Conservation (phyloP, 345 rosid genomes). For the Lepidium aucheri region DNA sequence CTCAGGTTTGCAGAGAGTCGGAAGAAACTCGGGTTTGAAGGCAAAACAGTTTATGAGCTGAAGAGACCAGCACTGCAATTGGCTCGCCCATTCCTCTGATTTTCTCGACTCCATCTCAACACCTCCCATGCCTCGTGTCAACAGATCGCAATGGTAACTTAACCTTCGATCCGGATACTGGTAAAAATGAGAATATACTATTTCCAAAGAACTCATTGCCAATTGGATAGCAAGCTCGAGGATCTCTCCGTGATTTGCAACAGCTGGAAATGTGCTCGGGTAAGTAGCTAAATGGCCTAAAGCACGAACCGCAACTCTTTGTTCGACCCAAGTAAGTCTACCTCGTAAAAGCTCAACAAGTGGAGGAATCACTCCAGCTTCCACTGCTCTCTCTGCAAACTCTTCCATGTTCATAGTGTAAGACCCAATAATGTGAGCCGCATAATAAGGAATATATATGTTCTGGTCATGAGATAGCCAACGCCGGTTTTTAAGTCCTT, state of each 20-base stretch:
- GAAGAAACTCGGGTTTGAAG: constrained; percentile 96
- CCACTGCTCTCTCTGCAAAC: constrained; percentile 76
- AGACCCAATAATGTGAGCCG: constrained; percentile 96
- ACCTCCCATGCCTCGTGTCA: constrained; percentile 99
- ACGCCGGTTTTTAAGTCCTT: constrained; percentile 86
- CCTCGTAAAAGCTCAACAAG: constrained; percentile 91
- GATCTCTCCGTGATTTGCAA: constrained; percentile 78
- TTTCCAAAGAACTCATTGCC: constrained; percentile 89
- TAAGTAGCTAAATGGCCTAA: constrained; percentile 96
- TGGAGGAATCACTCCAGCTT: constrained; percentile 84
- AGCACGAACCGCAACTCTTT: constrained; percentile 95
- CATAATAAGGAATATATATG: constrained; percentile 95
- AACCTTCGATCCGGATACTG: constrained; percentile 71
- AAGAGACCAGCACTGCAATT: constrained; percentile 99
- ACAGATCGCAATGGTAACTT: constrained; percentile 92
- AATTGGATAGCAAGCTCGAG: constrained; percentile 87
- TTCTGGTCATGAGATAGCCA: constrained; percentile 98
- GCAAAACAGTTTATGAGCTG: constrained; percentile 99
- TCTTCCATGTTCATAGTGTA: constrained; percentile 99
- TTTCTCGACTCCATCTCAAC: constrained; percentile 98
- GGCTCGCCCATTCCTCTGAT: constrained; percentile 99
- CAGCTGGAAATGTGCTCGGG: constrained; percentile 64
- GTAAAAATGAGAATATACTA: constrained; percentile 93
- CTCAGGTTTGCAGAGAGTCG: constrained; percentile 79
- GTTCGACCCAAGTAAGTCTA: constrained; percentile 97